Base-by-base conservation (phyloP, 2,329 filamentous ascomycete species). In the Cucurbitaria berberidis region DNA sequence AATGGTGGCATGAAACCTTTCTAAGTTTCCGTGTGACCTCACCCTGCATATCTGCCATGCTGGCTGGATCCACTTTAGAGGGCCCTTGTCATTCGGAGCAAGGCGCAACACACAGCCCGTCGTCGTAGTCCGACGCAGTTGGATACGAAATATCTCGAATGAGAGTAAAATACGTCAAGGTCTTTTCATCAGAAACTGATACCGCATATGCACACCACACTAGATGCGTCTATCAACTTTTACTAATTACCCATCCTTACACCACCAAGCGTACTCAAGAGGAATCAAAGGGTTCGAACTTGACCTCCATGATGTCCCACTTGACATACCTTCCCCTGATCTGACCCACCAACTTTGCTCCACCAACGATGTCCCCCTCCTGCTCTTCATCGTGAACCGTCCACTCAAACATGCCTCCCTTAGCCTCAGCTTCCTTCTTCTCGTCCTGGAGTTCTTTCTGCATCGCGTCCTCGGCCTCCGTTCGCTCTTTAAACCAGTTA, bases 71-170 rank as follows among this genome's bases (percentile, higher is more conserved):
- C 46, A 49, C 27, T n/a, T 45, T n/a, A 5, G 10, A 24, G 13
- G 30, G 15, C 36, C 51, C 35, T 22, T 24, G 16, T 16, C 19
- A 15, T 24, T 9, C 48, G 53, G 53, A 55, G 43, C 30, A 55
- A 39, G 26, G 53, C 53, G 53, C 48, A 47, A 38, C 7, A 5
- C 42, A 36, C n/a, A 21, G 29, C 24, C 39, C 38, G 44, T 39
- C 44, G 52, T 6, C 51, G 24, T 44, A 41, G 43, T 48, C 47
- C 48, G 45, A 24, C 11, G 7, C 19, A 10, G n/a, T 39, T 13
- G 9, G 21, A 15, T 24, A 38, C 9, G 13, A 21, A 10, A 13
- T 3, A 13, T 19, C 5, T 21, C 9, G 21, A 38, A 21, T 22
- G 35, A 9, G 22, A 18, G 8, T 24, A 24, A 38, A 11, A 38